A percentile compares a stretch with the other conserved stretches of the same genome.
Evolutionary conservation across 441 rosid species (phyloP).

Genomic region (Pelargonium myrrhifolium): DNA sequence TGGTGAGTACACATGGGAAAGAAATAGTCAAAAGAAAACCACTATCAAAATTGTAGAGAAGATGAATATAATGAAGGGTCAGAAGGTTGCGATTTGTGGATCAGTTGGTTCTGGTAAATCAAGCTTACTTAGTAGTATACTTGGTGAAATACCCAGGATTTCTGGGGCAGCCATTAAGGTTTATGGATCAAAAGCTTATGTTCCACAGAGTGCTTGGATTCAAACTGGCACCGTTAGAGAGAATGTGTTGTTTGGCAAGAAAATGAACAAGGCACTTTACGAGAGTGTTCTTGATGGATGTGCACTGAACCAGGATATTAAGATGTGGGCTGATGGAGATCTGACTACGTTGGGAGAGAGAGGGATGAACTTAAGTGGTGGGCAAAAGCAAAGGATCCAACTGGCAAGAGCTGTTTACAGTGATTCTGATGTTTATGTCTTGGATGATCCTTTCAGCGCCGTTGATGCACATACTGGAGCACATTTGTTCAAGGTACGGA

Average conservation of each 20-base stretch:
- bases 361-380: constrained; percentile 69
- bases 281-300: constrained; percentile 64
- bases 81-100: constrained; percentile 90
- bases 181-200: constrained; percentile 82
- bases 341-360: constrained; percentile 87
- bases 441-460: constrained; percentile 96
- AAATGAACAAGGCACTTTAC: constrained; percentile 43
- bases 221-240: constrained; percentile 76
- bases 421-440: constrained; percentile 56
- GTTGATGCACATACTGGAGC: constrained; percentile 97
- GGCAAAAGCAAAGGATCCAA: constrained; percentile 67
- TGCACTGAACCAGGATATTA: constrained; percentile 76
- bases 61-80: constrained; percentile 40
- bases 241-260: constrained; percentile 78
- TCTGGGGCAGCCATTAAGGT: constrained; percentile 65
- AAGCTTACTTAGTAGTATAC: constrained; percentile 67
- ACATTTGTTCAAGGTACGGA: constrained; percentile 65
- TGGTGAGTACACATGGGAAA: constrained; percentile 49
- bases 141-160: constrained; percentile 77
- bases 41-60: constrained; percentile 33
- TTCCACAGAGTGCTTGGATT: constrained; percentile 92
- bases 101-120: constrained; percentile 91
- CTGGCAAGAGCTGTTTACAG: constrained; percentile 58
- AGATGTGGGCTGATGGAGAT: constrained; percentile 68
- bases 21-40: constrained; percentile 23